phyloP scores from a whole-genome alignment of 306 rosid genomes.

The Fragaria vesca region DNA sequence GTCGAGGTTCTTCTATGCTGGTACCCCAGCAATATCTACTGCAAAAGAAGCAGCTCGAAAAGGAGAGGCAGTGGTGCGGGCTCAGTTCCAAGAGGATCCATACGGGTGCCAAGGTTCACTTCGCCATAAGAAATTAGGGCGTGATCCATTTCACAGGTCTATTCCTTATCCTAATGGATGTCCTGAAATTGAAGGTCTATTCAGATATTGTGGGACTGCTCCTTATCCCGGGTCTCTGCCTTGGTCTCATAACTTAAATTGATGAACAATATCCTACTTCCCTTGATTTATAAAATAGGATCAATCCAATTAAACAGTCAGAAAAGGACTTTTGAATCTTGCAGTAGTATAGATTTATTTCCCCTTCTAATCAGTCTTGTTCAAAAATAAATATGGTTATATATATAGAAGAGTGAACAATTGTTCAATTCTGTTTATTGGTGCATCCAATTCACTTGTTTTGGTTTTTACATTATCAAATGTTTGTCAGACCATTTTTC shows the following conservation, averaged over 20 bases:
- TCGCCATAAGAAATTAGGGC: slow-evolving; percentile 62
- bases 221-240: slow-evolving; percentile 76
- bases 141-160: slow-evolving; percentile 87
- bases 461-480: not conserved
- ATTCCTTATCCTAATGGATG: slow-evolving; percentile 92
- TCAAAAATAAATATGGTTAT: not conserved
- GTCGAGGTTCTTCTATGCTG: slow-evolving; percentile 72
- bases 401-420: not conserved
- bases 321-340: slow-evolving; percentile 9
- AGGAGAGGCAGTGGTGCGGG: slow-evolving; percentile 80
- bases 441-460: not conserved
- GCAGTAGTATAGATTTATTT: not conserved
- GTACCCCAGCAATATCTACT: slow-evolving; percentile 67
- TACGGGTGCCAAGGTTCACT: slow-evolving; percentile 84
- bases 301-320: slow-evolving; percentile 3
- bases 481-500: not conserved
- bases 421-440: not conserved
- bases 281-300: slow-evolving; percentile 8
- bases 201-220: slow-evolving; percentile 74
- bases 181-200: slow-evolving; percentile 82
- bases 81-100: slow-evolving; percentile 77
- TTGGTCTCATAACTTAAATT: slow-evolving; percentile 39
- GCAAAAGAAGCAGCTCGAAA: slow-evolving; percentile 67
- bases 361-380: not conserved
- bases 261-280: not conserved